A percentile compares a stretch with the other conserved stretches of the same genome.
phyloP scores from a whole-genome alignment of 2,329 filamentous ascomycete genomes.

The Colletotrichum gigasporum region DNA sequence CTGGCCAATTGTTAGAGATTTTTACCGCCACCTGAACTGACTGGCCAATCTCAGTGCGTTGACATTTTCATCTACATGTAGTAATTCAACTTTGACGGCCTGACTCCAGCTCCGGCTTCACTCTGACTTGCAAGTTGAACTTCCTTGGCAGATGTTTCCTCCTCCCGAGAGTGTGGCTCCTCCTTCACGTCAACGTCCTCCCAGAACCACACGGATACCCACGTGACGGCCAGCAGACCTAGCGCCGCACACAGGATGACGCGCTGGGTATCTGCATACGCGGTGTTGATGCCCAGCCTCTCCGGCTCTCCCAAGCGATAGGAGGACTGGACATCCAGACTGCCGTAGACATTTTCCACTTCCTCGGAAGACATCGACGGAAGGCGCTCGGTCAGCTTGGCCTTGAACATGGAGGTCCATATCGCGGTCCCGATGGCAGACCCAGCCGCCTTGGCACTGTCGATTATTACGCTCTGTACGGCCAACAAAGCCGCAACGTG shows the following conservation, averaged over 20 bases:
- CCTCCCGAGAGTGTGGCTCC: conserved; percentile 23
- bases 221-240: conserved; percentile 38
- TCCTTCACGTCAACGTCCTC: conserved; percentile 40
- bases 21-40: too few relatives aligned
- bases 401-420: conserved; percentile 47
- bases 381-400: conserved; percentile 1
- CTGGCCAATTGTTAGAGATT: too few relatives aligned
- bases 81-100: too few relatives aligned
- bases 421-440: conserved; percentile 41
- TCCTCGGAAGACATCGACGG: conserved; percentile 34
- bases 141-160: too few relatives aligned
- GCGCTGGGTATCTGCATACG: conserved; percentile 51
- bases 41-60: too few relatives aligned
- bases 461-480: too few relatives aligned
- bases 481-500: conserved; percentile 44
- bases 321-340: conserved; percentile 43
- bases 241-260: conserved; percentile 46
- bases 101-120: too few relatives aligned
- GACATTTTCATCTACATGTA: too few relatives aligned
- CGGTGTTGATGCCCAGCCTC: conserved; percentile 50
- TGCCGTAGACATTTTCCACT: conserved; percentile 53
- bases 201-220: conserved; percentile 41
- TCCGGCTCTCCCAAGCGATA: conserved; percentile 51
- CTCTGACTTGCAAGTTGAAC: too few relatives aligned
- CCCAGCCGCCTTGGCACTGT: conserved; percentile 44